phyloP scores from a whole-genome alignment of 352 stramenopile species.

The Aphanomyces euteiches region DNA sequence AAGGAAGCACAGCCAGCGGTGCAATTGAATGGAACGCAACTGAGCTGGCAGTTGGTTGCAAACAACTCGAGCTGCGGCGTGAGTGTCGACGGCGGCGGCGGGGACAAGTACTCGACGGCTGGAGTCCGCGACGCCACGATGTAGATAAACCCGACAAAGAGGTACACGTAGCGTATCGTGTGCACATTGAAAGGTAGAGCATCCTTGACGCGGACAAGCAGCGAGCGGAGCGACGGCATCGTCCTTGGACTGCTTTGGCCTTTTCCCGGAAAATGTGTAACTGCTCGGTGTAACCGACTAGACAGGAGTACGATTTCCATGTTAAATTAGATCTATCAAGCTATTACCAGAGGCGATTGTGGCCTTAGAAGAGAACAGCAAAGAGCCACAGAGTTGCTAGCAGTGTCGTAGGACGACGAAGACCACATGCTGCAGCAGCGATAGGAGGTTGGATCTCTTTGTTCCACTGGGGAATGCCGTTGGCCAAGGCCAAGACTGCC shows the following conservation, averaged over 20 bases:
- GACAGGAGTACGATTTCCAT: no score
- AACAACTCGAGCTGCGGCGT: conserved; percentile 10
- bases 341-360: no score
- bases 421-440: no score
- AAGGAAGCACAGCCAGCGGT: background rate
- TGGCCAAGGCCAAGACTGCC: conserved; percentile 34
- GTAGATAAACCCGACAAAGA: conserved; percentile 2
- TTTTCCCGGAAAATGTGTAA: no score
- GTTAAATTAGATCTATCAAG: no score
- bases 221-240: background rate
- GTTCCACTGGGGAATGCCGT: conserved; percentile 26
- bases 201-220: background rate
- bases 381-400: no score
- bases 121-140: conserved; percentile 3
- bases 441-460: conserved; percentile 1
- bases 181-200: conserved; percentile 9
- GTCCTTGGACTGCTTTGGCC: no score
- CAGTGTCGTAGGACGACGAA: background rate
- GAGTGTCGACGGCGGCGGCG: background rate
- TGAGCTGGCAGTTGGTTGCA: background rate
- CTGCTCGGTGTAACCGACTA: no score
- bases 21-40: background rate
- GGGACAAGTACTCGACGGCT: background rate
- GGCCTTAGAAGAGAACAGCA: no score
- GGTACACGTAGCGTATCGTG: conserved; percentile 9